phyloP scores from a whole-genome alignment of 306 rosid species.

The Luffa aegyptiaca region DNA sequence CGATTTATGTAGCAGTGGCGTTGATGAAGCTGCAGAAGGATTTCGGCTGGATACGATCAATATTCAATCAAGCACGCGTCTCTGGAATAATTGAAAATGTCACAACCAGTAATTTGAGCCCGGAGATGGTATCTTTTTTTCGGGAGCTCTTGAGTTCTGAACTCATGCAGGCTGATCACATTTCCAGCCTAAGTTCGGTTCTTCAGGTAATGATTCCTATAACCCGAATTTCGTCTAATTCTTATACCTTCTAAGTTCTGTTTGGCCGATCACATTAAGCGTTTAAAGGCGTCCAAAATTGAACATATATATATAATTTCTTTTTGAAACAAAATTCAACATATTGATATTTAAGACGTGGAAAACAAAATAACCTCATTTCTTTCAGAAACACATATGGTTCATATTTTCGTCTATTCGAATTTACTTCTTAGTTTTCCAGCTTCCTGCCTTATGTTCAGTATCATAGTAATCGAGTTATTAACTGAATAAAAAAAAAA shows the following conservation, averaged over 20 bases:
- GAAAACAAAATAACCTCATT: background rate
- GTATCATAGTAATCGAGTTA: background rate
- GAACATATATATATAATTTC: background rate
- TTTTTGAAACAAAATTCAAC: no score
- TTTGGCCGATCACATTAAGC: no score
- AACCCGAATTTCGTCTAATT: background rate
- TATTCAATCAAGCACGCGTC: conserved; percentile 53
- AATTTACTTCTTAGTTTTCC: background rate
- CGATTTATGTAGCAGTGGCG: conserved; percentile 44
- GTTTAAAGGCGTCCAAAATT: background rate
- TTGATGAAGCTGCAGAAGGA: conserved; percentile 39
- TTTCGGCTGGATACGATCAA: conserved; percentile 64
- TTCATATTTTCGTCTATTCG: background rate
- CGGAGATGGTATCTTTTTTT: conserved; percentile 50
- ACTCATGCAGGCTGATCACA: conserved; percentile 48
- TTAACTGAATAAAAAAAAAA: background rate
- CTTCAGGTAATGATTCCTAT: conserved; percentile 43
- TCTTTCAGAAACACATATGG: background rate
- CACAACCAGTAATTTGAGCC: conserved; percentile 34
- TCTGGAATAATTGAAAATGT: conserved; percentile 58
- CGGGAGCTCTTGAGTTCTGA: conserved; percentile 45
- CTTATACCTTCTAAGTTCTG: background rate
- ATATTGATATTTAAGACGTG: background rate
- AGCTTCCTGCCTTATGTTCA: background rate
- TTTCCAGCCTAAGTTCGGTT: conserved; percentile 38